These are phyloP conservation scores for Boechera retrofracta DNA, from an alignment of 345 rosid species.

Conservation along the genomic window DNA sequence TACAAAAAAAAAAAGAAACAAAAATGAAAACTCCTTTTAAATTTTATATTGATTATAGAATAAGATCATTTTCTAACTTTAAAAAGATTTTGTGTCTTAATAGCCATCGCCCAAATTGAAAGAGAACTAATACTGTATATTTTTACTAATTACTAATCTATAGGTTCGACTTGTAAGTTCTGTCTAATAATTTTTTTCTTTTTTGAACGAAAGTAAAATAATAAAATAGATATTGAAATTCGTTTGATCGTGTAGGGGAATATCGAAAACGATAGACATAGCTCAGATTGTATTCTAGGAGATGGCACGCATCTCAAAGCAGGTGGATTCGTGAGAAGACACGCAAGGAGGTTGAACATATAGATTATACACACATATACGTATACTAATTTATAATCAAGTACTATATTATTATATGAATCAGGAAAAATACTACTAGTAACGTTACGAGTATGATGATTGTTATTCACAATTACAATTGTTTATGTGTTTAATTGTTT, in stretches of 20 bases:
- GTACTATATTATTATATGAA: neutral
- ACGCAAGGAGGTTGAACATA: slow-evolving; percentile 27
- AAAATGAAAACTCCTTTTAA: no score
- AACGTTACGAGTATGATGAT: slow-evolving; percentile 8
- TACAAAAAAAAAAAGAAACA: no score
- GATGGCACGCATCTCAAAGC: slow-evolving; percentile 47
- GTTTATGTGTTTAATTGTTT: slow-evolving; percentile 9
- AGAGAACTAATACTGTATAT: neutral
- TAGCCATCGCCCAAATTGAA: neutral
- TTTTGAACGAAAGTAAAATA: neutral
- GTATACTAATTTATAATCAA: neutral
- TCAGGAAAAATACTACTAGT: neutral
- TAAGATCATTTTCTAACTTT: neutral
- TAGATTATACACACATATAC: neutral
- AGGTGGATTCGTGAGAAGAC: slow-evolving; percentile 21
- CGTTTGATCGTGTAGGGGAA: slow-evolving; percentile 10
- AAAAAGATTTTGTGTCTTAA: neutral
- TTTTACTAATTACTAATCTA: neutral
- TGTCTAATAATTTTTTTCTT: neutral
- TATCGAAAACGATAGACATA: slow-evolving; percentile 27
- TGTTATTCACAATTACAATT: slow-evolving; percentile 18
- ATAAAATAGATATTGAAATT: neutral
- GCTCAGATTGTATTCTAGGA: slow-evolving; percentile 25
- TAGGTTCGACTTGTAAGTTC: neutral
- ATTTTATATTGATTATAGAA: no score